phyloP scores from a whole-genome alignment of 2,329 filamentous ascomycete species.

The Immersiporthe knoxdaviesiana region DNA sequence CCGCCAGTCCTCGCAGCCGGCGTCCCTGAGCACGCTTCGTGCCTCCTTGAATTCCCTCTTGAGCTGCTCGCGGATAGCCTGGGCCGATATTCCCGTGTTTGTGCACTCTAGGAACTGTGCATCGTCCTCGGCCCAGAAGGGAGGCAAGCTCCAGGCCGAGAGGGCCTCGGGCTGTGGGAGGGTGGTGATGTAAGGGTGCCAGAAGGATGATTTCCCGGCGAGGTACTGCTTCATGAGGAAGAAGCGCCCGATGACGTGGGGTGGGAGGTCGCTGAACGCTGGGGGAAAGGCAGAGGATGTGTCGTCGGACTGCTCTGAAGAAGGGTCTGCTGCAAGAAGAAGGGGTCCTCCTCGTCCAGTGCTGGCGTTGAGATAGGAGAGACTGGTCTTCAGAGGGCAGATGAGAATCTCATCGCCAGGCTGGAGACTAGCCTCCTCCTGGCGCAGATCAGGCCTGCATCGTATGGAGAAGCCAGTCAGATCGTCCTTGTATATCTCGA shows the following conservation, averaged over 20 bases:
- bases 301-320: conserved; percentile 30
- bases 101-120: conserved; percentile 59
- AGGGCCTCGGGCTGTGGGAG: conserved; percentile 64
- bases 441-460: conserved; percentile 39
- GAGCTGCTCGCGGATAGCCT: conserved; percentile 51
- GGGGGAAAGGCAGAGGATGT: conserved; percentile 46
- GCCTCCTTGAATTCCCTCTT: conserved; percentile 51
- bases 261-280: conserved; percentile 55
- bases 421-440: conserved; percentile 31
- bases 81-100: conserved; percentile 53
- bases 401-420: conserved; percentile 51
- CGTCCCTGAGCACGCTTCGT: conserved; percentile 41
- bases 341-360: conserved; percentile 39
- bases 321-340: conserved; percentile 32
- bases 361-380: conserved; percentile 64
- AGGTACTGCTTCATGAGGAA: conserved; percentile 72
- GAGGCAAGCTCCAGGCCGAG: conserved; percentile 57
- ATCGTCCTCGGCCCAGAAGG: conserved; percentile 67
- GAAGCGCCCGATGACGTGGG: conserved; percentile 67
- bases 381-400: conserved; percentile 55
- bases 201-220: conserved; percentile 60
- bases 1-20: conserved; percentile 35
- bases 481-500: conserved; percentile 57
- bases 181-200: conserved; percentile 68
- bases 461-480: conserved; percentile 59